Evolutionary conservation across 2,329 filamentous ascomycete species (phyloP).

Genomic region (Penicillium sp.): DNA sequence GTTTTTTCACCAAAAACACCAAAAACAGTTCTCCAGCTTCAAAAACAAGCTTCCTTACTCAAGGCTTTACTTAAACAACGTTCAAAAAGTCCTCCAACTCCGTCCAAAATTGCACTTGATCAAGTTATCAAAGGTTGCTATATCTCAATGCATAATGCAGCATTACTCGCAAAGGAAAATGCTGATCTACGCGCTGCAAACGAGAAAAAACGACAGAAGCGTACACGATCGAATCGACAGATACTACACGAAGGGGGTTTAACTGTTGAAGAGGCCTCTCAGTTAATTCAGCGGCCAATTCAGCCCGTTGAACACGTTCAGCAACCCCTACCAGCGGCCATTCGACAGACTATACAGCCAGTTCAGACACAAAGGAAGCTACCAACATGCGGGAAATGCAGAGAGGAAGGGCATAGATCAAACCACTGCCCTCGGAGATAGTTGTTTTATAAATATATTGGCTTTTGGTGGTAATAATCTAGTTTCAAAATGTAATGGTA

Average conservation of each 20-base stretch:
- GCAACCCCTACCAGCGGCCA: not conserved
- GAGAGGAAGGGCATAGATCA: too few relatives aligned
- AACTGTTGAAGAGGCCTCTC: not conserved
- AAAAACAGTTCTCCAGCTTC: not conserved
- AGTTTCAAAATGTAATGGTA: not conserved
- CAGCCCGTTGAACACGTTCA: not conserved
- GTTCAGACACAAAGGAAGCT: too few relatives aligned
- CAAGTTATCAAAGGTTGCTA: slow-evolving; percentile 5
- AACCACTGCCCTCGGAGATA: too few relatives aligned
- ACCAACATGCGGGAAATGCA: too few relatives aligned
- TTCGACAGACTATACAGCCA: too few relatives aligned
- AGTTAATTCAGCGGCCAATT: not conserved
- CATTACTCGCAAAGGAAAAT: not conserved
- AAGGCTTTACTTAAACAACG: not conserved
- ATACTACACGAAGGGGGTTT: not conserved
- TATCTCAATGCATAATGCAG: slow-evolving; percentile 3
- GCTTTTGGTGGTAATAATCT: slow-evolving; percentile 3
- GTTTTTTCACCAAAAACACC: not conserved
- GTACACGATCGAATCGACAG: not conserved
- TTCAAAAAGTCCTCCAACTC: not conserved
- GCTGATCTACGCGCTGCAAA: not conserved
- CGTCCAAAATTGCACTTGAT: not conserved
- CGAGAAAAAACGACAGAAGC: not conserved
- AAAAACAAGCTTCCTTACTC: slow-evolving; percentile 1
- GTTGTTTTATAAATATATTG: not conserved